Evolutionary conservation across 2,329 filamentous ascomycete genomes (phyloP), one percentile per base, ranked within the genome.

Genomic region (Tolypocladium capitatum): DNA sequence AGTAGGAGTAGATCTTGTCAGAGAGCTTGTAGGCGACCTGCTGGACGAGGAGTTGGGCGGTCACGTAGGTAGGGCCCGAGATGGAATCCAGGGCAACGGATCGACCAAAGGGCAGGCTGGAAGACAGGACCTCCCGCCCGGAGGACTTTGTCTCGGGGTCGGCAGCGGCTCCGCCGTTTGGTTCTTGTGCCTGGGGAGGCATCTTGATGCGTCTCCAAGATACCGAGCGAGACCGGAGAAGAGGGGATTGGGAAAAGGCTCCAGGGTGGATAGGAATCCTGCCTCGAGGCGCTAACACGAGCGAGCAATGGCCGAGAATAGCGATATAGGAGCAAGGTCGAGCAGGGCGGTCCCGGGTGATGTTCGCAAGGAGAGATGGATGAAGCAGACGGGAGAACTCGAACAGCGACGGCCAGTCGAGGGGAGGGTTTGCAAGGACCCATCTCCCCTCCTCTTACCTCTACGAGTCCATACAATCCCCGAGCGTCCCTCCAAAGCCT

Each of bases 1-100:
- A 97, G 73, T 94, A 97, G 48, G 90, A 86, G 72, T 95, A 98
- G 69, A 97, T 82, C 75, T 94, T 95, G 74, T 97, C 90, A 48
- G 91, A 97, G 52, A 98, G 76, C 53, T 86, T 80, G 70, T 95
- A 98, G 51, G 91, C 88, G 54, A 97, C 84, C 69, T 98, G 92
- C 72, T 98, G 92, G 54, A 97, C 84, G 48, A 98, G 79, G 21
- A 88, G 81, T 70, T 98, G 92, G 30, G 89, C 86, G 36, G 91
- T 97, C 52, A 91, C 78, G 68, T 98, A 98, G 48, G 86, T 92
- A 55, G 91, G 86, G 16, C 91, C 92, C 51, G 78, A 82, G 65
- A 97, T 86, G 58, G 75, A 71, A 32, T 73, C 65, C 50, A 80
- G 64, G 24, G 74, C 52, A 41, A 80, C 71, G 46, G 66, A 64